Evolutionary conservation across 768 basidiomycete genomes (phyloP), one percentile per base, ranked within the genome.

Genomic region (Roridomyces roridus): DNA sequence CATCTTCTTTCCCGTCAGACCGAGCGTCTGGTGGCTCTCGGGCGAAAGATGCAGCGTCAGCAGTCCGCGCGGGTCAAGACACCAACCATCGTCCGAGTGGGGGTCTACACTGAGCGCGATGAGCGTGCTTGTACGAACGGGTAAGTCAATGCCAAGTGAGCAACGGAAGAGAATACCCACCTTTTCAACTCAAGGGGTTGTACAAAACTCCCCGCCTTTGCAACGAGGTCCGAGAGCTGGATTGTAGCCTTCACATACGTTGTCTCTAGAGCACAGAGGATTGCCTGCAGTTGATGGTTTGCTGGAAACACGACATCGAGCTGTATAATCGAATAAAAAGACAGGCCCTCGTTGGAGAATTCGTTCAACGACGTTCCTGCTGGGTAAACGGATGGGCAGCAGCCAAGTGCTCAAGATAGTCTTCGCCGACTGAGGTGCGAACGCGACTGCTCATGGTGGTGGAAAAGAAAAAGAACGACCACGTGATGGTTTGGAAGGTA

Each of bases 221-320:
- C 69, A 20, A 86, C 70, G 9, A 79, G 44, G 29, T 82, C 76
- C 2, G 72, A 68, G 12, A 89, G 69, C 34, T 69, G 74, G 20
- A 74, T 75, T 29, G 68, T 72, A 12, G 76, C 79, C n/a, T 73
- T 82, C 21, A 67, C 68, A 65, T 86, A 86, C 11, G 68, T 63
- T 29, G 79, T 76, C 35, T 74, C 67, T 4, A 88, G 70, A 2
- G 69, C 65, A 10, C 69, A 60, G 20, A 90, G 74, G 5, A 66
- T 65, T 9, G 66, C 57, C 44, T 82, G 74, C 28, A 82, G 73
- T 0, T 56, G 59, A 31, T 66, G 61, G 41, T 76, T 67, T 5
- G 82, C 77, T 1, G 88, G 80, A 49, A 88, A 83, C 21, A 89
- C 68, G 39, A 89, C 50, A 64, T 91, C 87, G 51, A 91, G 67